These are phyloP conservation scores for Dryadomyces sulphureus DNA, from an alignment of 2,329 filamentous ascomycete species.

Conservation along the genomic window DNA sequence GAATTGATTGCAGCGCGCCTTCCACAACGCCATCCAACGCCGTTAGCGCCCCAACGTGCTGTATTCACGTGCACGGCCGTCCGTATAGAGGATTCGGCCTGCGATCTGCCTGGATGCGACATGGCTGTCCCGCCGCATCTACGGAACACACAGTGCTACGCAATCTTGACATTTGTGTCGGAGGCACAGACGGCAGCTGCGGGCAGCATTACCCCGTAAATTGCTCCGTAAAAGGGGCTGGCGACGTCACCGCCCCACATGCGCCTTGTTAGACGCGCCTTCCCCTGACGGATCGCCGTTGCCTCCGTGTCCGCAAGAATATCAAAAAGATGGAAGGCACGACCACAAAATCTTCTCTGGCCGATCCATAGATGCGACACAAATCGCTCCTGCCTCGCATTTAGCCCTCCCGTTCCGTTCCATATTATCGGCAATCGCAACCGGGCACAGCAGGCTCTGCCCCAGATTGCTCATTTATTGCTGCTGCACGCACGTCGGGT, in stretches of 20 bases:
- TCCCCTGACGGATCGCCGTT: background rate
- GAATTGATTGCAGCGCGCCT: too few species aligned
- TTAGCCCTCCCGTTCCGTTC: background rate
- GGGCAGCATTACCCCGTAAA: too few species aligned
- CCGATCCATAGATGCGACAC: background rate
- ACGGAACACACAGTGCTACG: background rate
- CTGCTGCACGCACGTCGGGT: background rate
- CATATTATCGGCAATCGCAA: background rate
- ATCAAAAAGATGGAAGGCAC: background rate
- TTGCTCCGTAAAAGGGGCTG: conserved; percentile 3
- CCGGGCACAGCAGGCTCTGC: background rate
- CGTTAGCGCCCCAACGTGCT: too few species aligned
- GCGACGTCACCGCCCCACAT: conserved; percentile 2
- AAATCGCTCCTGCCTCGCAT: background rate
- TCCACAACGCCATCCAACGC: too few species aligned
- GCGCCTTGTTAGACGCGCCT: background rate
- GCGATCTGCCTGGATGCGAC: too few species aligned
- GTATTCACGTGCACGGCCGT: background rate
- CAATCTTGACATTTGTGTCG: background rate
- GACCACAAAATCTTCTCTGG: background rate
- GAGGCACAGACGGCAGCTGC: background rate
- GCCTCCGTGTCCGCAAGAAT: background rate
- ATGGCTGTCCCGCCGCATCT: background rate
- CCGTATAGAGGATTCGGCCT: too few species aligned
- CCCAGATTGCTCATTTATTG: background rate